Percentiles rank a stretch among this genome's conserved stretches.
These are phyloP conservation scores for Rhexocercosporidium sp. DNA, from an alignment of 2,329 filamentous ascomycete species.

Conservation along the genomic window DNA sequence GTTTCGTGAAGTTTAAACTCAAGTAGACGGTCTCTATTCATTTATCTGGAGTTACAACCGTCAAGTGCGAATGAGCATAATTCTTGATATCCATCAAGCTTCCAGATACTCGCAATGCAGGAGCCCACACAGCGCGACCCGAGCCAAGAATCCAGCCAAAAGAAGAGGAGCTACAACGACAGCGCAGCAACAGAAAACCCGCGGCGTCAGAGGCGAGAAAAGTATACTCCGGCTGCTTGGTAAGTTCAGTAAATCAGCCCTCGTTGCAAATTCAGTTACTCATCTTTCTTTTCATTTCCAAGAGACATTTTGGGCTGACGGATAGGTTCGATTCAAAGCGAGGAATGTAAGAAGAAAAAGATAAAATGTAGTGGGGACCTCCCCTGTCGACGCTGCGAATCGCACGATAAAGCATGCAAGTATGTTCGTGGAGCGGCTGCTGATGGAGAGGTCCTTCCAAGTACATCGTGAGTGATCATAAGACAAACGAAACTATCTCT, in stretches of 20 bases:
- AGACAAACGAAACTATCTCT: too few species aligned
- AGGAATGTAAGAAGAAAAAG: constrained; percentile 11
- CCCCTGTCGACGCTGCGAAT: neutral
- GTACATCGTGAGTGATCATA: neutral
- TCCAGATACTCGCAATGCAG: too few species aligned
- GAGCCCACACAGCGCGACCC: neutral
- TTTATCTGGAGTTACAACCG: too few species aligned
- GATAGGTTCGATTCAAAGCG: neutral
- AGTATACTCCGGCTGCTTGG: neutral
- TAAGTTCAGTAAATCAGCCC: neutral
- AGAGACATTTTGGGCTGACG: neutral
- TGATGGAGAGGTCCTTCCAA: neutral
- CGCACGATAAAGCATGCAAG: neutral
- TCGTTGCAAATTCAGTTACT: too few species aligned
- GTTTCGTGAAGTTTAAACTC: too few species aligned
- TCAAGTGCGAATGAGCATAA: too few species aligned
- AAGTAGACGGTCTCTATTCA: too few species aligned
- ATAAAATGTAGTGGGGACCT: neutral
- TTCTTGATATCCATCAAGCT: too few species aligned
- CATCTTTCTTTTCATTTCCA: neutral
- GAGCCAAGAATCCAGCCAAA: neutral
- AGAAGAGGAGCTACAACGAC: neutral
- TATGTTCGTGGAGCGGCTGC: neutral
- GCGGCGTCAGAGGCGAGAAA: neutral
- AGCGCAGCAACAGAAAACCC: neutral